phyloP scores from a whole-genome alignment of 148 eudicot species.

The Rhododendron vialii region DNA sequence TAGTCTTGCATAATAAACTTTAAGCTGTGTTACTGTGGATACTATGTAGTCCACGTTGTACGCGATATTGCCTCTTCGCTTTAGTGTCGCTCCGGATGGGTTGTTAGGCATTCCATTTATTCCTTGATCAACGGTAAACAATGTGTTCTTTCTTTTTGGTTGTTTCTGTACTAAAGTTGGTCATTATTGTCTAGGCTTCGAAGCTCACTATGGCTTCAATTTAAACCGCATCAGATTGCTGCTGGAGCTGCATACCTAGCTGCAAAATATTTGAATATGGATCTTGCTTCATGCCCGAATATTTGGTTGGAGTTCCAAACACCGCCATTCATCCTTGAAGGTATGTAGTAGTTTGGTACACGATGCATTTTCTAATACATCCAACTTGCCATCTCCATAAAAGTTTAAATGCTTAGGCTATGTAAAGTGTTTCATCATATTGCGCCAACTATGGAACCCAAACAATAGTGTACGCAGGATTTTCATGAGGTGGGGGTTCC shows the following conservation, averaged over 20 bases:
- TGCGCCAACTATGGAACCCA: no score
- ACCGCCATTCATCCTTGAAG: constrained; percentile 64
- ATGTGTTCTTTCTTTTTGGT: background rate
- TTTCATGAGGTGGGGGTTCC: background rate
- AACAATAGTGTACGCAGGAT: background rate
- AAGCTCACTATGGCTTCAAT: constrained; percentile 94
- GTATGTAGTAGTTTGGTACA: constrained; percentile 22
- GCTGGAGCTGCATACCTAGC: constrained; percentile 96
- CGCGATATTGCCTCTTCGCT: constrained; percentile 28
- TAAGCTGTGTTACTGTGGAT: constrained; percentile 24
- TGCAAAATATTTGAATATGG: constrained; percentile 71
- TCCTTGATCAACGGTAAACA: background rate
- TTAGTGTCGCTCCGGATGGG: constrained; percentile 19
- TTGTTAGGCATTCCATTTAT: constrained; percentile 13
- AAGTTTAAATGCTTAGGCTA: background rate
- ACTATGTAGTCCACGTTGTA: constrained; percentile 13
- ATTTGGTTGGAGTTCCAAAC: constrained; percentile 82
- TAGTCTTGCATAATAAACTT: constrained; percentile 1
- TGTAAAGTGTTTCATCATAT: no score
- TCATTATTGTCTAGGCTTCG: constrained; percentile 59
- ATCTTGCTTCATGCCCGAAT: constrained; percentile 54
- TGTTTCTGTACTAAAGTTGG: constrained; percentile 1
- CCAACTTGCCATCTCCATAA: background rate
- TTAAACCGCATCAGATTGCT: constrained; percentile 95
- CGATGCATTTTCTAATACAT: background rate